phyloP scores from a whole-genome alignment of 2,329 filamentous ascomycete species.

The Fusarium humuli region DNA sequence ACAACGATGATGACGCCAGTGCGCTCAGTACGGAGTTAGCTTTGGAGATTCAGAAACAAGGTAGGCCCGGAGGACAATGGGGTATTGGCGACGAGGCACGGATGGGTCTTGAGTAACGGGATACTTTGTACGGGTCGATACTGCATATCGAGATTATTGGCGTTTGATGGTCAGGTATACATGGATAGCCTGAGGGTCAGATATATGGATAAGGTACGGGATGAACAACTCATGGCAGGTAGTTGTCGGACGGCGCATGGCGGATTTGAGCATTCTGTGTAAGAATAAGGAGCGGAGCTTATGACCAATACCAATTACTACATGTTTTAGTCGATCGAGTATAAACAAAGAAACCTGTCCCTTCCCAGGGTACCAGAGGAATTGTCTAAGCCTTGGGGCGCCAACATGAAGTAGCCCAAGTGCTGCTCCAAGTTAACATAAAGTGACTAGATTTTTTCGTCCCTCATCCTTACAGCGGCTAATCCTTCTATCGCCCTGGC shows the following conservation, averaged over 20 bases:
- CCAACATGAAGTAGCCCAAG: fast-evolving
- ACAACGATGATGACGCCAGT: conserved; percentile 57
- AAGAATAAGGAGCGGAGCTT: conserved; percentile 14
- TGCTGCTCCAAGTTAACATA: neutral
- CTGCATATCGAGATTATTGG: conserved; percentile 26
- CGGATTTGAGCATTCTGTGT: conserved; percentile 11
- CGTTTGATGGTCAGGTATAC: conserved; percentile 53
- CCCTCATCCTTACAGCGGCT: fast-evolving
- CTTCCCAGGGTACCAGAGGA: neutral
- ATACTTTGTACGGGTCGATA: conserved; percentile 13
- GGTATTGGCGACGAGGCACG: conserved; percentile 85
- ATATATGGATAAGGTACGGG: neutral
- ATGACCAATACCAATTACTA: conserved; percentile 26
- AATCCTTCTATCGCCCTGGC: neutral
- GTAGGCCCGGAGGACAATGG: conserved; percentile 72
- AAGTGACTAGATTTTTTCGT: fast-evolving
- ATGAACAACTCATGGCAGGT: conserved; percentile 2
- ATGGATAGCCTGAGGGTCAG: neutral
- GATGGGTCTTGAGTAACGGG: conserved; percentile 76
- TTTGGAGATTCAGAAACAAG: conserved; percentile 64
- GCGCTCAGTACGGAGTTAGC: conserved; percentile 59
- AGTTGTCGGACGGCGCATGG: conserved; percentile 26
- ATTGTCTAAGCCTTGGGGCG: fast-evolving
- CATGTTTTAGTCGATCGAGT: conserved; percentile 12
- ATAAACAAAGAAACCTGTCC: conserved; percentile 21